Evolutionary conservation across 2,329 filamentous ascomycete species (phyloP).

Genomic region (Aspergillus carbonarius): DNA sequence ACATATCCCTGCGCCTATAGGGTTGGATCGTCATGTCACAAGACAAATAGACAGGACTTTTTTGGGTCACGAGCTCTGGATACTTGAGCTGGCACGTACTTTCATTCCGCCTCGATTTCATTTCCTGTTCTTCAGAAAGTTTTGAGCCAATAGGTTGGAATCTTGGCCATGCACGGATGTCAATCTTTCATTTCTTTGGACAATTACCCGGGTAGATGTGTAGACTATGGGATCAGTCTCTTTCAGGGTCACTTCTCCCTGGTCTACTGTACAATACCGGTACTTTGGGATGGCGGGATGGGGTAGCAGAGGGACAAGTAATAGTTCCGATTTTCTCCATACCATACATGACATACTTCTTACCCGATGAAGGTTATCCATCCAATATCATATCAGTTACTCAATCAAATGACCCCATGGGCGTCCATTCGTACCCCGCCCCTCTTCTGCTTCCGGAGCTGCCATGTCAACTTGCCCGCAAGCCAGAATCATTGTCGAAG

Average conservation of each 20-base stretch:
- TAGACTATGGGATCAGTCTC: no score
- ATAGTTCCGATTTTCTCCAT: slow-evolving; percentile 27
- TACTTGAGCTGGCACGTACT: background rate
- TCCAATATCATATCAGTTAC: slow-evolving; percentile 21
- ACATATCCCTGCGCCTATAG: background rate
- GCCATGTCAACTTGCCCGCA: slow-evolving; percentile 15
- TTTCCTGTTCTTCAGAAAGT: no score
- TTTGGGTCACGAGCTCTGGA: background rate
- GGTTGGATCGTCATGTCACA: background rate
- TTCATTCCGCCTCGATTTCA: background rate
- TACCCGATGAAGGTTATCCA: slow-evolving; percentile 18
- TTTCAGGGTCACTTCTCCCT: no score
- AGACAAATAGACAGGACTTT: background rate
- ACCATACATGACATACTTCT: slow-evolving; percentile 27
- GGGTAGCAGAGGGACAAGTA: slow-evolving; percentile 1
- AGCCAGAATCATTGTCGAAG: slow-evolving; percentile 12
- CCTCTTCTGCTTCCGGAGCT: slow-evolving; percentile 14
- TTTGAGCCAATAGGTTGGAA: no score
- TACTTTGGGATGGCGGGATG: background rate
- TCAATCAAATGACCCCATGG: slow-evolving; percentile 11
- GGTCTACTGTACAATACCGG: no score
- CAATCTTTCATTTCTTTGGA: no score
- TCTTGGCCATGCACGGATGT: no score
- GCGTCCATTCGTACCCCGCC: slow-evolving; percentile 2
- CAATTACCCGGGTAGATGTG: no score